A percentile compares a stretch with the other conserved stretches of the same genome.
phyloP scores from a whole-genome alignment of 805 yeast species.

The Clavispora asparagi region DNA sequence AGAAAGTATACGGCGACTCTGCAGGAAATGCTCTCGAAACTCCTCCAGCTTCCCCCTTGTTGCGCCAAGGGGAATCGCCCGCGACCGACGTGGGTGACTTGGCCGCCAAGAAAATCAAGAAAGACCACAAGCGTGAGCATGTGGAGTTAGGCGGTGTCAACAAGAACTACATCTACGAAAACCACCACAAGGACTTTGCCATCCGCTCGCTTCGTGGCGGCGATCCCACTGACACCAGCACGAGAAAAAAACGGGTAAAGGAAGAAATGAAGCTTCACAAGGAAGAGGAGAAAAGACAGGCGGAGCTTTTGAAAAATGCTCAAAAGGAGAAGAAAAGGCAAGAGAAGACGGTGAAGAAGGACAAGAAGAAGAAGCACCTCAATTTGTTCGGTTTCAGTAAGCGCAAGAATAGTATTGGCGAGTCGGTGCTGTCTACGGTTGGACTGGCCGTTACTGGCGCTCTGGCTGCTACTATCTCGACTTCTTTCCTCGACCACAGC shows the following conservation, averaged over 20 bases:
- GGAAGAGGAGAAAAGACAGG: slow-evolving; percentile 9
- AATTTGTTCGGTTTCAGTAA: slow-evolving; percentile 6
- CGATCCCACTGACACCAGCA: slow-evolving; percentile 1
- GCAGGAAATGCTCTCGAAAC: neutral
- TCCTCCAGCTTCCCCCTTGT: slow-evolving; percentile 1
- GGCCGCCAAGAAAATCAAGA: slow-evolving; percentile 10
- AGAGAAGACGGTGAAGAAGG: slow-evolving; percentile 1
- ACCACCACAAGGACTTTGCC: slow-evolving; percentile 14
- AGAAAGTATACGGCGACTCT: slow-evolving; percentile 47
- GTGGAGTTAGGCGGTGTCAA: slow-evolving; percentile 12
- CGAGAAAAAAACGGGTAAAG: slow-evolving; percentile 6
- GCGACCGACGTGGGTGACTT: neutral
- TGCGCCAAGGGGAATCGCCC: neutral
- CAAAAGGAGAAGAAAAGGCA: slow-evolving; percentile 4
- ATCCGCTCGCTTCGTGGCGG: slow-evolving; percentile 10
- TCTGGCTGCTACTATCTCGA: neutral
- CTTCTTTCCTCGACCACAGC: neutral
- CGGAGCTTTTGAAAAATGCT: slow-evolving; percentile 4
- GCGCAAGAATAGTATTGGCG: slow-evolving; percentile 6
- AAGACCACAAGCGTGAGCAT: slow-evolving; percentile 7
- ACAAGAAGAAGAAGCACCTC: slow-evolving; percentile 5
- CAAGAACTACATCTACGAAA: slow-evolving; percentile 12
- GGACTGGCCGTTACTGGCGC: neutral
- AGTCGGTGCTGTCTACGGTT: neutral
- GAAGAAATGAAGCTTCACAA: slow-evolving; percentile 6